Evolutionary conservation across 257 asterid genomes (phyloP), one percentile per base, ranked within the genome.

Genomic region (Scutellaria baicalensis): DNA sequence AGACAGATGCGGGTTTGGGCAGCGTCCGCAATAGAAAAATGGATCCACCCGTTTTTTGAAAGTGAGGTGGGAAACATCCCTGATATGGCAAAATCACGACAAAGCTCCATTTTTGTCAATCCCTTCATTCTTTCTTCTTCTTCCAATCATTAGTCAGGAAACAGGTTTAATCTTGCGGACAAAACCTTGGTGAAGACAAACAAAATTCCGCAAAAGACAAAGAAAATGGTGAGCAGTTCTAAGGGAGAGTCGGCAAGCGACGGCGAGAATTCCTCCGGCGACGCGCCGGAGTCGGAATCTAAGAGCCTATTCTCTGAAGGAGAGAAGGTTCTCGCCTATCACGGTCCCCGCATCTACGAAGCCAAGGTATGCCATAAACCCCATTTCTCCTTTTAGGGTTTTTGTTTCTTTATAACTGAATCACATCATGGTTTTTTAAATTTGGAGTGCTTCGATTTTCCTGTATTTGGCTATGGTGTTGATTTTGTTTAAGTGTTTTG

Each of bases 251-350:
- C 94, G 43, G 83, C 85, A 35, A 79, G 84, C 82, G 91, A 83
- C 77, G 84, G 85, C 84, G 92, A 85, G 18, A 84, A 79, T 69
- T 86, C 97, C 23, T 79, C 93, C 69, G 95, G 89, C 60, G 93
- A 83, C 36, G 88, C 78, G 36, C 88, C 90, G 64, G 90, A 81
- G 7, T 63, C 83, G 23, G 79, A 74, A 21, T 85, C 94, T 9
- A 78, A 82, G 79, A 57, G 84, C 66, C 64, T 82, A 8, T 91
- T 85, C 82, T 76, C 88, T 16, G 96, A 80, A 52, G 97, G 96
- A 48, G 99, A 93, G 79, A 91, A 84, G 71, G 96, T 93, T 77
- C 93, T 93, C 5, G 99, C 96, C 14, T 93, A 73, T 75, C 97
- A 89, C 62, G 96, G 97, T 13, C 95, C 99, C 69, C 90, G 88